phyloP scores from a whole-genome alignment of 805 yeast species.

The Limtongia smithiae region DNA sequence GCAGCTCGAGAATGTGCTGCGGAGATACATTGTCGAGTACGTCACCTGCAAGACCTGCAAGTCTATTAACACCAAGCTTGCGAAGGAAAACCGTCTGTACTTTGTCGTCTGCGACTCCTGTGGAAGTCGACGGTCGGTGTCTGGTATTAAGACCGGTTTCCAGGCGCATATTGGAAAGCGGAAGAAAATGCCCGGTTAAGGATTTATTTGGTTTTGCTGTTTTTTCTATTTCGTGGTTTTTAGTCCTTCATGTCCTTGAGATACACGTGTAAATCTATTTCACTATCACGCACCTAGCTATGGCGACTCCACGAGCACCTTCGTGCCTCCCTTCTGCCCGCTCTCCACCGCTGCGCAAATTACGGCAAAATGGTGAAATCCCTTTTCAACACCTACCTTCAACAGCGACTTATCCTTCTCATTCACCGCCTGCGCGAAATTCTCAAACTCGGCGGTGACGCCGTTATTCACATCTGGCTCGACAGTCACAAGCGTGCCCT shows the following conservation, averaged over 20 bases:
- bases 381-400: slow-evolving; percentile 59
- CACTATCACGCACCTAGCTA: neutral
- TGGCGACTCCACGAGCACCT: slow-evolving; percentile 34
- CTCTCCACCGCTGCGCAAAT: slow-evolving; percentile 82
- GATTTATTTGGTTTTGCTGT: neutral
- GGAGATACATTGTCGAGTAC: slow-evolving; percentile 93
- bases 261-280: no score
- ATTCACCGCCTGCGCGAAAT: slow-evolving; percentile 57
- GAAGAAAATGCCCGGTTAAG: slow-evolving; percentile 38
- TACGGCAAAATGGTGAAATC: slow-evolving; percentile 90
- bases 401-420: slow-evolving; percentile 58
- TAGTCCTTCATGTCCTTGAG: no score
- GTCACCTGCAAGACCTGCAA: slow-evolving; percentile 99
- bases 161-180: slow-evolving; percentile 94
- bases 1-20: slow-evolving; percentile 92
- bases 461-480: slow-evolving; percentile 51
- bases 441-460: slow-evolving; percentile 51
- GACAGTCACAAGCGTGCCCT: slow-evolving; percentile 27
- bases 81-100: slow-evolving; percentile 96
- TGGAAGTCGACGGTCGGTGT: slow-evolving; percentile 95
- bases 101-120: slow-evolving; percentile 97
- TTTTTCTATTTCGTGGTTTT: neutral
- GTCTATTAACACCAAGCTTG: slow-evolving; percentile 92
- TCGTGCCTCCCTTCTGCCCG: slow-evolving; percentile 42
- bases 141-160: slow-evolving; percentile 98